Evolutionary conservation across 306 rosid genomes (phyloP).

Genomic region (Fagus crenata): DNA sequence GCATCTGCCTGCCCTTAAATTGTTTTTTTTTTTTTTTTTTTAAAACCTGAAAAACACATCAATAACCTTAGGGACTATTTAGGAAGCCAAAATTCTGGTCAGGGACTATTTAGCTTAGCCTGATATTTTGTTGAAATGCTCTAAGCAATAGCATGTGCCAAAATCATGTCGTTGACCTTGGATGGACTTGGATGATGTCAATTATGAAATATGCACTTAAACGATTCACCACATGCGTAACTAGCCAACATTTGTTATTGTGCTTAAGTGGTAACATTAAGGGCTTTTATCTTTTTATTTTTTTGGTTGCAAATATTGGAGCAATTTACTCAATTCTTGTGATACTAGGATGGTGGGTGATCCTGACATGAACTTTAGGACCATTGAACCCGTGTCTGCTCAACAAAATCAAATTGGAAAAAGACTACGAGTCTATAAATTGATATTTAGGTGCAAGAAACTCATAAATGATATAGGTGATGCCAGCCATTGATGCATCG

Average conservation of each 20-base stretch:
- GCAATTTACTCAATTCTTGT: not conserved
- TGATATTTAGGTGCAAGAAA: not conserved
- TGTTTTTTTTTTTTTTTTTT: conserved; percentile 1
- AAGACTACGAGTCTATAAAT: not conserved
- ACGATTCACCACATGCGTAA: not conserved
- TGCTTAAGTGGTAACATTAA: not conserved
- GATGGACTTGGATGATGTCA: not conserved
- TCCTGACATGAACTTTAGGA: not conserved
- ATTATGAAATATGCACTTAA: not conserved
- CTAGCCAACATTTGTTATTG: not conserved
- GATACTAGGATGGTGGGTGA: not conserved
- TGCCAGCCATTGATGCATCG: not conserved
- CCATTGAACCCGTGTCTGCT: not conserved
- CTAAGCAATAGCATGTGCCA: conserved; percentile 12
- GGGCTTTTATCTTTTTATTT: not conserved
- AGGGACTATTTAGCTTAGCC: conserved; percentile 29
- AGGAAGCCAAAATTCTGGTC: conserved; percentile 13
- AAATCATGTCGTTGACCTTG: not conserved
- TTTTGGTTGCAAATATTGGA: not conserved
- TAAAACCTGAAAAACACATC: conserved; percentile 19
- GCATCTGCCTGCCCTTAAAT: conserved; percentile 10
- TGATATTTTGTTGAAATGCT: conserved; percentile 9
- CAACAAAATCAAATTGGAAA: not conserved
- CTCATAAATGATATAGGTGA: not conserved
- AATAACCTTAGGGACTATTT: conserved; percentile 31